A percentile compares a stretch with the other conserved stretches of the same genome.
Conservation (phyloP, 352 stramenopile genomes). For the Globisporangium carolinianum region DNA sequence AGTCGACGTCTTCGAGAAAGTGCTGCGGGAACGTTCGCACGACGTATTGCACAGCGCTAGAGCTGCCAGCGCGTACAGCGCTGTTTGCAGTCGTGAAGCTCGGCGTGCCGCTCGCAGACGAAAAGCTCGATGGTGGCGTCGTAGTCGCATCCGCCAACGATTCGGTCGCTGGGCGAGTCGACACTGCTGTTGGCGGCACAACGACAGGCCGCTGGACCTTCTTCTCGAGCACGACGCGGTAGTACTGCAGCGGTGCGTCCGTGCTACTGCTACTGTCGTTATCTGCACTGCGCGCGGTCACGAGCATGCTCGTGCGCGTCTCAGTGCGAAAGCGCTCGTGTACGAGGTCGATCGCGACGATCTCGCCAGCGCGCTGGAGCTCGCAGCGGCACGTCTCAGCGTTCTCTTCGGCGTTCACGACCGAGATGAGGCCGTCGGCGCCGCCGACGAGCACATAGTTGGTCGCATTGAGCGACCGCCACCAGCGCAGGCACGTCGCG, state of each 20-base stretch:
- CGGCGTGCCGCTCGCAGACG: constrained; percentile 9
- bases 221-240: constrained; percentile 80
- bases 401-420: constrained; percentile 85
- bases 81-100: constrained; percentile 11
- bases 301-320: constrained; percentile 75
- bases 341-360: constrained; percentile 71
- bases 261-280: constrained; percentile 5
- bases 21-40: constrained; percentile 83
- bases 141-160: constrained; percentile 1
- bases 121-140: constrained; percentile 1
- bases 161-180: not conserved
- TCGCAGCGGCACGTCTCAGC: constrained; percentile 80
- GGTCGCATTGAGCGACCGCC: constrained; percentile 71
- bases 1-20: constrained; percentile 80
- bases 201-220: constrained; percentile 30
- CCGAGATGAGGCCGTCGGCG: constrained; percentile 69
- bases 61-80: not conserved
- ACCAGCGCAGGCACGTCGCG: constrained; percentile 70
- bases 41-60: constrained; percentile 23
- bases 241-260: constrained; percentile 34
- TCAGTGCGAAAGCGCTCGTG: constrained; percentile 73
- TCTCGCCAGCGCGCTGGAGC: constrained; percentile 49
- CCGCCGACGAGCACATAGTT: constrained; percentile 84
- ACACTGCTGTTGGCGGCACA: not conserved
- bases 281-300: constrained; percentile 51